These are phyloP conservation scores for Ricinus communis DNA, from an alignment of 345 rosid genomes.

Conservation along the genomic window DNA sequence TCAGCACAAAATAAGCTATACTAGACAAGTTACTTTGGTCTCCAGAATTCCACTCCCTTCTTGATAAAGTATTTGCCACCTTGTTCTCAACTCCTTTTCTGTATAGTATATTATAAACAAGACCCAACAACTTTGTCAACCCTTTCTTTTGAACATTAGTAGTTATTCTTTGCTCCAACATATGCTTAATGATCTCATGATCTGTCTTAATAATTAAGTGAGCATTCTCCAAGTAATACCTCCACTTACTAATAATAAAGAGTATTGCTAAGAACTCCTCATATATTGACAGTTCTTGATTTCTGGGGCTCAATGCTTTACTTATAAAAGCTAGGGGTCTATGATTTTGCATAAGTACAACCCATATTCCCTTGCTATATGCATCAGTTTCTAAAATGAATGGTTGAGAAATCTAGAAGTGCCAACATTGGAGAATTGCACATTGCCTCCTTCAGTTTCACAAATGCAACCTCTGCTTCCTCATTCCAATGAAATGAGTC, in stretches of 20 bases:
- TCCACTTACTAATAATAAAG: neutral
- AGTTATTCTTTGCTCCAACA: neutral
- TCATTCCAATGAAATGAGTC: neutral
- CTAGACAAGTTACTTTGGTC: neutral
- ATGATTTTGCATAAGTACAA: neutral
- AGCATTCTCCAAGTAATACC: neutral
- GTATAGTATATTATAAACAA: neutral
- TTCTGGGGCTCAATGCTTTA: neutral
- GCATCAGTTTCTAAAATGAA: neutral
- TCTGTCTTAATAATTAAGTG: neutral
- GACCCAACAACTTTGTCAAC: neutral
- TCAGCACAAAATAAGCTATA: neutral
- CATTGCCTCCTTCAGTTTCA: neutral
- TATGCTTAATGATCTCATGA: neutral
- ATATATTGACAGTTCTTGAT: neutral
- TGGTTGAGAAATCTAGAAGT: neutral
- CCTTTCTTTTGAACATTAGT: neutral
- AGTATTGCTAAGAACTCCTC: neutral
- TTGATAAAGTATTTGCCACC: neutral
- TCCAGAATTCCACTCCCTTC: no score
- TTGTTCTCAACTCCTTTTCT: neutral
- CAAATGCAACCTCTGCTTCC: neutral
- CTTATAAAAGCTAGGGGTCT: neutral
- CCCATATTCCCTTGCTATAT: neutral
- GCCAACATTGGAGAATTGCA: neutral